phyloP scores from a whole-genome alignment of 106 monocot species.

The Allium cepa region DNA sequence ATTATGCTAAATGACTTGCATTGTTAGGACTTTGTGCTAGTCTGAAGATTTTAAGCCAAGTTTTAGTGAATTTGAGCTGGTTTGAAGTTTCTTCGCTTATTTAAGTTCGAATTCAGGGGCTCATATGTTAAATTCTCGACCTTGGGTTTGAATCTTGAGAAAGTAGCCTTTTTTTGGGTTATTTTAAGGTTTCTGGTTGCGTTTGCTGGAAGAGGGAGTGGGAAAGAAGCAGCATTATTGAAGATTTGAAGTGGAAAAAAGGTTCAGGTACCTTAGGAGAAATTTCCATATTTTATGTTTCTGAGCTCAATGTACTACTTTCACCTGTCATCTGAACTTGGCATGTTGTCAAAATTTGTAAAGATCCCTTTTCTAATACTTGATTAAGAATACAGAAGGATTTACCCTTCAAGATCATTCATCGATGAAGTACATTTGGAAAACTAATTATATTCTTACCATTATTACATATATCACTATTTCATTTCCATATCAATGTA shows the following conservation, averaged over 20 bases:
- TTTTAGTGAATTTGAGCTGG: background rate
- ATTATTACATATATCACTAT: constrained; percentile 15
- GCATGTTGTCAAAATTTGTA: background rate
- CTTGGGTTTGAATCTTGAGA: constrained; percentile 3
- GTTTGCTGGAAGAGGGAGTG: background rate
- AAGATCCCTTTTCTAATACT: background rate
- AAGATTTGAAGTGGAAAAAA: constrained; percentile 1
- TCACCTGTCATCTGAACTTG: too few species aligned
- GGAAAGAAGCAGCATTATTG: constrained; percentile 5
- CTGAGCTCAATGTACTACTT: background rate
- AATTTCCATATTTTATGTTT: constrained; percentile 3
- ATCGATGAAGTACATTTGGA: constrained; percentile 15
- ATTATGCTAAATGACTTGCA: background rate
- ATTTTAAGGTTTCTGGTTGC: background rate
- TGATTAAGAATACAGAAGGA: constrained; percentile 1
- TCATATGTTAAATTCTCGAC: constrained; percentile 1
- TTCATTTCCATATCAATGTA: constrained; percentile 15
- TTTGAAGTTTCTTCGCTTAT: constrained; percentile 9
- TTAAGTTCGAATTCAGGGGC: background rate
- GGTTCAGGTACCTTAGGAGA: constrained; percentile 10
- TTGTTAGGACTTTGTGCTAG: background rate
- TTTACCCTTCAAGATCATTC: background rate
- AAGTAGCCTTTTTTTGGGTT: background rate
- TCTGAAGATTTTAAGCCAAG: background rate
- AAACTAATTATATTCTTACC: constrained; percentile 3